Conservation (phyloP, 768 basidiomycete species). For the Galerina sulciceps region DNA sequence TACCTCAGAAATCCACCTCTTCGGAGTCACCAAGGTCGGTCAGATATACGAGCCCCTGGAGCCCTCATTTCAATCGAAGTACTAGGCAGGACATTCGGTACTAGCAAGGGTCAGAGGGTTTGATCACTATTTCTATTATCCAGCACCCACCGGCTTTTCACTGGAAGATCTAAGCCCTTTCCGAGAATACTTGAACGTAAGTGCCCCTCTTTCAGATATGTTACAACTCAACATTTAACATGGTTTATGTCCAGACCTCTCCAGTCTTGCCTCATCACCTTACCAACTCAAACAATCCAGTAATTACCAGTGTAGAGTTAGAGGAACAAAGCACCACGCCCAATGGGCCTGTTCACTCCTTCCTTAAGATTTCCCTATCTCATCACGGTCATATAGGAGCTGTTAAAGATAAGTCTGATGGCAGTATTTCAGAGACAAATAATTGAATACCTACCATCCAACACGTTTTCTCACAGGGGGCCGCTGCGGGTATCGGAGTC, state of each 20-base stretch:
- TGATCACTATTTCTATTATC: slow-evolving; percentile 88
- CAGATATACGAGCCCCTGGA: neutral
- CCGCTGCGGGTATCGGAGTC: slow-evolving; percentile 62
- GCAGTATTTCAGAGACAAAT: no score
- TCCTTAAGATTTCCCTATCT: slow-evolving; percentile 77
- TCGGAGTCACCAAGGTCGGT: slow-evolving; percentile 31
- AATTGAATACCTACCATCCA: slow-evolving; percentile 1
- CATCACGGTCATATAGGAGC: slow-evolving; percentile 75
- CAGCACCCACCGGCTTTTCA: slow-evolving; percentile 78
- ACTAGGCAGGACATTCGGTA: slow-evolving; percentile 81
- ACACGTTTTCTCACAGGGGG: slow-evolving; percentile 67
- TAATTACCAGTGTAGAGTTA: slow-evolving; percentile 55
- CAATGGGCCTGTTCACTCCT: slow-evolving; percentile 71
- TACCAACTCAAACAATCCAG: neutral
- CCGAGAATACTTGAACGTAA: slow-evolving; percentile 71
- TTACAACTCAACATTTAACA: neutral
- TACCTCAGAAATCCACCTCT: slow-evolving; percentile 24
- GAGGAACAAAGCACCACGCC: slow-evolving; percentile 71
- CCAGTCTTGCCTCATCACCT: no score
- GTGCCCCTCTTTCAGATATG: slow-evolving; percentile 24
- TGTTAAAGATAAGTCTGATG: slow-evolving; percentile 75
- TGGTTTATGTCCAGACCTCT: no score
- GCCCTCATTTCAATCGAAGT: neutral
- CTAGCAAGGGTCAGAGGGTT: slow-evolving; percentile 82
- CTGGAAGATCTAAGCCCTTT: slow-evolving; percentile 66